A percentile compares a stretch with the other conserved stretches of the same genome.
These are phyloP conservation scores for Lactarius pseudohatsudake DNA, from an alignment of 768 basidiomycete species.

Conservation along the genomic window DNA sequence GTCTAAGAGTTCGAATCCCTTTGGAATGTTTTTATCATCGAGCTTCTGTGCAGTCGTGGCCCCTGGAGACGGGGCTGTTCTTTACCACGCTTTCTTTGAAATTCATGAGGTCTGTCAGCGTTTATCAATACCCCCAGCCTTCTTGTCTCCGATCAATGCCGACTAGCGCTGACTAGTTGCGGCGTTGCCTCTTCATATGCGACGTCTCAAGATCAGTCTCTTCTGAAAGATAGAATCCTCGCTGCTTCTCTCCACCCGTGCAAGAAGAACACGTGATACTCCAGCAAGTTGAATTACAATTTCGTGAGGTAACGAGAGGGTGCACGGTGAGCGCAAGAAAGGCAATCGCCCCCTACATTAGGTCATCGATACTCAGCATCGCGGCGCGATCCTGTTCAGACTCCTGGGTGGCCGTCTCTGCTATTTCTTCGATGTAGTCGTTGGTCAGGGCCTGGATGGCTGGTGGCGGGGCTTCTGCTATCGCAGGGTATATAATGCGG, in stretches of 20 bases:
- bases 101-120: not conserved
- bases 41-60: not conserved
- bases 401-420: not conserved
- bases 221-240: not conserved
- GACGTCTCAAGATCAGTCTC: not conserved
- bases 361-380: constrained; percentile 1
- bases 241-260: not conserved
- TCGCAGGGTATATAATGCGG: constrained; percentile 1
- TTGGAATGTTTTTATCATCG: not conserved
- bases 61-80: not conserved
- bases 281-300: not conserved
- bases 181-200: not conserved
- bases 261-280: not conserved
- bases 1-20: not conserved
- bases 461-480: not conserved
- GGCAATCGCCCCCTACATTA: not conserved
- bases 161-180: not conserved
- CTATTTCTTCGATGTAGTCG: not conserved
- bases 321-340: not conserved
- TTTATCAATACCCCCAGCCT: not conserved
- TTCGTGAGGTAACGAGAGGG: not conserved
- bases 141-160: constrained; percentile 10
- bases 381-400: constrained; percentile 1
- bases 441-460: not conserved
- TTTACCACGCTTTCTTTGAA: not conserved